Evolutionary conservation across 2,329 filamentous ascomycete genomes (phyloP).

Genomic region (Thielaviopsis populi): DNA sequence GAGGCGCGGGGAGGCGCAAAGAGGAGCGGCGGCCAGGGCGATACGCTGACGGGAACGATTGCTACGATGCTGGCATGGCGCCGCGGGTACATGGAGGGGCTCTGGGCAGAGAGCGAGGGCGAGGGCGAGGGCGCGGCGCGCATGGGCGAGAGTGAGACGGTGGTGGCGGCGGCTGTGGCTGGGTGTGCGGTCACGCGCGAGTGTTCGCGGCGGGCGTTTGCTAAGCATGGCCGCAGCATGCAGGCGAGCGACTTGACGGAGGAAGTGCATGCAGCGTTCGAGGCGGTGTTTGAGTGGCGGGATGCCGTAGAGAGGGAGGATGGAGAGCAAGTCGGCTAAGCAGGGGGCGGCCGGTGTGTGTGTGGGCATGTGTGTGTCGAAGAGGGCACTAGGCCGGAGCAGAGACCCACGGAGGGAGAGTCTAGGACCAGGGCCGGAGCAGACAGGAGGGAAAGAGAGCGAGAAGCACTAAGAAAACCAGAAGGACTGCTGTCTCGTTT

Average conservation of each 20-base stretch:
- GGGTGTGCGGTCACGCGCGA: constrained; percentile 78
- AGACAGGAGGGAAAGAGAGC: neutral
- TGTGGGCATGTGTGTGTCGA: too few species aligned
- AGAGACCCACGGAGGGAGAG: neutral
- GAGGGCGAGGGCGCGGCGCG: constrained; percentile 22
- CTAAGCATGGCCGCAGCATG: constrained; percentile 69
- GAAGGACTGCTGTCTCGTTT: neutral
- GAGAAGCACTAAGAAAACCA: neutral
- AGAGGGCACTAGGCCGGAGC: neutral
- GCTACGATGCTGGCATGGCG: constrained; percentile 84
- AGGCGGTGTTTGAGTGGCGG: constrained; percentile 62
- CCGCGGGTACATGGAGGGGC: constrained; percentile 64
- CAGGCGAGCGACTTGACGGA: constrained; percentile 90
- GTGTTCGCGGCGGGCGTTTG: constrained; percentile 75
- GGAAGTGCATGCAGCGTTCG: constrained; percentile 70
- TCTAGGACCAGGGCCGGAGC: neutral
- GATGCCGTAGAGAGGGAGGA: neutral
- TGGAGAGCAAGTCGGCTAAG: neutral
- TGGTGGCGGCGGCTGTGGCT: constrained; percentile 70
- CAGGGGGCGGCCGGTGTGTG: neutral
- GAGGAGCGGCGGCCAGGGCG: constrained; percentile 84
- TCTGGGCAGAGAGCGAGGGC: constrained; percentile 51
- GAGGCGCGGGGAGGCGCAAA: constrained; percentile 76
- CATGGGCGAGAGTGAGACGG: constrained; percentile 39
- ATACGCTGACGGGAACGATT: constrained; percentile 80